phyloP scores from a whole-genome alignment of 805 yeast genomes.

The Cyberlindnera lachancei region DNA sequence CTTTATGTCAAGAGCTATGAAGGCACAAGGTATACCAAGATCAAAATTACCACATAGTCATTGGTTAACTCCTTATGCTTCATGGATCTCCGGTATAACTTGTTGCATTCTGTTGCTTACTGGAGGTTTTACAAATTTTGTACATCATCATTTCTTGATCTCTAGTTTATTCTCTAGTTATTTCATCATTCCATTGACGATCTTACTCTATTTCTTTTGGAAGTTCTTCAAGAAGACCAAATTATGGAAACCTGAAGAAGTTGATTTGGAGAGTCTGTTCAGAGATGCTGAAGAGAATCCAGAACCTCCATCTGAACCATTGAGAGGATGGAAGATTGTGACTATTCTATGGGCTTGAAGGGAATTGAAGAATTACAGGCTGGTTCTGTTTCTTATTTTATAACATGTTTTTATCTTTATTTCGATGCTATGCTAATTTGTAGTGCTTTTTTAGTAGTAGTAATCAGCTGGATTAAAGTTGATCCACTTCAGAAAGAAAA shows the following conservation, averaged over 20 bases:
- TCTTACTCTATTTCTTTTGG: conserved; percentile 26
- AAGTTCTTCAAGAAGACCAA: conserved; percentile 26
- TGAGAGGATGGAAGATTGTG: conserved; percentile 22
- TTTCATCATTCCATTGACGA: conserved; percentile 20
- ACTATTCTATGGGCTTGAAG: too few species aligned
- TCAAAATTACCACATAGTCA: conserved; percentile 14
- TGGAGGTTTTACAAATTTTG: conserved; percentile 28
- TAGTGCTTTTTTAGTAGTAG: too few species aligned
- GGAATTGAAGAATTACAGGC: too few species aligned
- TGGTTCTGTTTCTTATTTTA: too few species aligned
- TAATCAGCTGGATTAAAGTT: too few species aligned
- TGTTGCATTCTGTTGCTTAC: conserved; percentile 25
- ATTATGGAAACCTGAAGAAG: conserved; percentile 28
- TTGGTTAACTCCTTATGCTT: conserved; percentile 18
- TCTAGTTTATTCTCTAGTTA: conserved; percentile 8
- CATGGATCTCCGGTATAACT: conserved; percentile 26
- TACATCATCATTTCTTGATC: conserved; percentile 22
- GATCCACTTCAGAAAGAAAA: too few species aligned
- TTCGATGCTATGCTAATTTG: too few species aligned
- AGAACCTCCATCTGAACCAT: conserved; percentile 14
- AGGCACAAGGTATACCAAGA: conserved; percentile 43
- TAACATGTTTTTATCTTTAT: too few species aligned
- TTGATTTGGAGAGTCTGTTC: conserved; percentile 29
- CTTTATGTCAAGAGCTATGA: conserved; percentile 61
- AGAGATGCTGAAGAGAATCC: conserved; percentile 24